These are phyloP conservation scores for Eucommia ulmoides DNA, from an alignment of 257 asterid genomes.

Conservation along the genomic window DNA sequence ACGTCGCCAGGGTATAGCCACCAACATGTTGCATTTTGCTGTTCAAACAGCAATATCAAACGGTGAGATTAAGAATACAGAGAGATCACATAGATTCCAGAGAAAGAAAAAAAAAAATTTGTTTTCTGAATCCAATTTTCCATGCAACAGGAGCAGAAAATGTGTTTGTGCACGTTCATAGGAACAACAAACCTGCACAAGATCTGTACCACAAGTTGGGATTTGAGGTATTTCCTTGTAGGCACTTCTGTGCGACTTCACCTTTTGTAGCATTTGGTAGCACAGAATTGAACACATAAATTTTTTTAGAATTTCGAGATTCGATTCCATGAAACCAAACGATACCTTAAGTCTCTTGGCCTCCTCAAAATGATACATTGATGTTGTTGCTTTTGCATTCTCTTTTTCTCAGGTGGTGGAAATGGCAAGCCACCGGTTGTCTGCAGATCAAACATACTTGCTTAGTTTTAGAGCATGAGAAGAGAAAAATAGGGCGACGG, in stretches of 20 bases:
- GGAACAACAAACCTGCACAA: constrained; percentile 39
- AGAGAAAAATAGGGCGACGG: too few relatives aligned
- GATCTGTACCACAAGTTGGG: constrained; percentile 42
- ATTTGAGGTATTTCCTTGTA: constrained; percentile 34
- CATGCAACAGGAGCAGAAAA: constrained; percentile 32
- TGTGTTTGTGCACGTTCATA: constrained; percentile 60
- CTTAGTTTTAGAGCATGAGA: constrained; percentile 17
- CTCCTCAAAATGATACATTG: neutral
- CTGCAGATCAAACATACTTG: constrained; percentile 25
- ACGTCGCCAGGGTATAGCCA: constrained; percentile 61
- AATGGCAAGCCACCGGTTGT: constrained; percentile 16
- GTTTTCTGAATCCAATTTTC: constrained; percentile 1
- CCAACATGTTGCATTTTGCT: constrained; percentile 40
- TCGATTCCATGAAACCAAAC: too few relatives aligned
- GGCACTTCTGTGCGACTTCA: neutral
- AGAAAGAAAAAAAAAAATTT: neutral
- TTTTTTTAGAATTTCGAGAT: too few relatives aligned
- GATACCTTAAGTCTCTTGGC: too few relatives aligned
- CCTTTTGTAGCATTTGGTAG: too few relatives aligned
- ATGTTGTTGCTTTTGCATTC: constrained; percentile 3
- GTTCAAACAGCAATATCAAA: constrained; percentile 22
- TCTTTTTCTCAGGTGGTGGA: constrained; percentile 45
- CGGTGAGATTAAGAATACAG: constrained; percentile 22
- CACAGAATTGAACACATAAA: too few relatives aligned
- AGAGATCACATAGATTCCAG: neutral